phyloP scores from a whole-genome alignment of 169 alveolate species.

The Eimeria necatrix region DNA sequence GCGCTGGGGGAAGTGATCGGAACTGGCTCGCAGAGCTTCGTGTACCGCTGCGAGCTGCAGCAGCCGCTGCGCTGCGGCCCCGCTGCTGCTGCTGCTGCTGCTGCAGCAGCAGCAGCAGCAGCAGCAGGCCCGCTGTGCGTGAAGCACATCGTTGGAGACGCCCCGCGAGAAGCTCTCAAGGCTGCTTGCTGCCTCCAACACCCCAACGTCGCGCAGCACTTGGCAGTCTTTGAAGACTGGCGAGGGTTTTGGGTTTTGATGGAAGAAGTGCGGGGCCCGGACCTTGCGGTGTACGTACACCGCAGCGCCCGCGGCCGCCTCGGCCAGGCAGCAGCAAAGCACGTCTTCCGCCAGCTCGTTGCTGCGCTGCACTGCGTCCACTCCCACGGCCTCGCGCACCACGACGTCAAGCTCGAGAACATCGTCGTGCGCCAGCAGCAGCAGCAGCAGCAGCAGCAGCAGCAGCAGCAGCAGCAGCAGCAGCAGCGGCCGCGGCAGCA shows the following conservation, averaged over 20 bases:
- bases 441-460: conserved; percentile 1
- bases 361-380: conserved; percentile 13
- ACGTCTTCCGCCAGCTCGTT: conserved; percentile 14
- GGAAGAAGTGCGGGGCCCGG: conserved; percentile 53
- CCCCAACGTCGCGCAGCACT: conserved; percentile 33
- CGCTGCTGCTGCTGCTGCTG: background rate
- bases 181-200: background rate
- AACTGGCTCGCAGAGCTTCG: conserved; percentile 47
- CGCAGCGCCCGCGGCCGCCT: conserved; percentile 13
- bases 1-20: conserved; percentile 14
- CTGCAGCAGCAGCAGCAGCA: background rate
- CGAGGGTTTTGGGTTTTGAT: conserved; percentile 24
- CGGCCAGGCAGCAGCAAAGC: background rate
- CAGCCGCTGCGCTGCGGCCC: background rate
- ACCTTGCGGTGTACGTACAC: conserved; percentile 2
- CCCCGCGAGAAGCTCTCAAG: conserved; percentile 22
- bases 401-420: conserved; percentile 39
- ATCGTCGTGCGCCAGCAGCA: background rate
- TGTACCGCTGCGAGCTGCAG: background rate
- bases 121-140: conserved; percentile 1
- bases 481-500: background rate
- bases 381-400: background rate
- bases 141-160: conserved; percentile 39
- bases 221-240: background rate
- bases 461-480: conserved; percentile 8